These are phyloP conservation scores for Chionographis japonica DNA, from an alignment of 106 monocot species.

Conservation along the genomic window DNA sequence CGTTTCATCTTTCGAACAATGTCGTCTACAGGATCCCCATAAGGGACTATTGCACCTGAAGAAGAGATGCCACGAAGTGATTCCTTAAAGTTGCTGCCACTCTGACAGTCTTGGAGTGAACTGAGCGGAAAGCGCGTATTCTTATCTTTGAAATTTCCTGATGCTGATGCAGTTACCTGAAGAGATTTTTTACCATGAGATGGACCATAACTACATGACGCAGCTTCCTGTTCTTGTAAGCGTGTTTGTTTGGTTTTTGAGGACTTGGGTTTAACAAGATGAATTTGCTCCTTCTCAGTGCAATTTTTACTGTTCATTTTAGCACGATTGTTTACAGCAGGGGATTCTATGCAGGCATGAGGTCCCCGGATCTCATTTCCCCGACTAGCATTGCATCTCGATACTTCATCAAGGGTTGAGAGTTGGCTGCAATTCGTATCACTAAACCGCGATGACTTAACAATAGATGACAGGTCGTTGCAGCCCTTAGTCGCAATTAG, in stretches of 20 bases:
- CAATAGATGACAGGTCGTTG: not conserved
- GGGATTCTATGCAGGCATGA: conserved; percentile 6
- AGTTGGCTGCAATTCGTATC: not conserved
- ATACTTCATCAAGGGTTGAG: conserved; percentile 6
- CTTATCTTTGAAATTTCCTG: not conserved
- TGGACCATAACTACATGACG: not conserved
- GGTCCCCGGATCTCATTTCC: conserved; percentile 10
- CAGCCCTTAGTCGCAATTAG: not conserved
- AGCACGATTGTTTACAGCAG: conserved; percentile 6
- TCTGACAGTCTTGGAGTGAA: conserved; percentile 9
- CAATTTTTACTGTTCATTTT: conserved; percentile 12
- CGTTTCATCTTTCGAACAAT: conserved; percentile 39
- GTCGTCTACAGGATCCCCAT: conserved; percentile 29
- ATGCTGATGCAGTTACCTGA: not conserved
- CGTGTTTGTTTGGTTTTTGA: conserved; percentile 1
- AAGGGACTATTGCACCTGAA: conserved; percentile 4
- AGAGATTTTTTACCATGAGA: not conserved
- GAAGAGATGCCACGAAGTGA: not conserved
- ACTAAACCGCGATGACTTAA: not conserved
- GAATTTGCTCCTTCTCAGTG: conserved; percentile 19
- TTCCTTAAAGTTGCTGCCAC: conserved; percentile 5
- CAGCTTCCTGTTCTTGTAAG: not conserved
- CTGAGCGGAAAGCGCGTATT: not conserved
- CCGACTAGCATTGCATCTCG: not conserved
- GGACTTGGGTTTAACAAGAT: not conserved